Conservation (phyloP, 1,284 basidiomycete species). For the Trichosporon sp. region DNA sequence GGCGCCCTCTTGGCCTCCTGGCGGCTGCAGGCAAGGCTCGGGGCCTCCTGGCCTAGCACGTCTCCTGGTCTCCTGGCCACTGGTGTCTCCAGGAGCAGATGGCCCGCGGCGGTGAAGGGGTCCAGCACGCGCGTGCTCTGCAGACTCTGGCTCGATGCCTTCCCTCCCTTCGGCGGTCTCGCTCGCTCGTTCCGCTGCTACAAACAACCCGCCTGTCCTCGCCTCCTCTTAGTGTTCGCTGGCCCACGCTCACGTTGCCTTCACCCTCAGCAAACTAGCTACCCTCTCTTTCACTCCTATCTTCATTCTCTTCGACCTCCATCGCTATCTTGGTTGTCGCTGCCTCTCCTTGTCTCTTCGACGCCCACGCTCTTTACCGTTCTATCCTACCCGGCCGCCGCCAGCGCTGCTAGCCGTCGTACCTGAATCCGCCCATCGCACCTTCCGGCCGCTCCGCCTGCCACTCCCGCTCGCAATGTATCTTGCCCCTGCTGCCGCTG, state of each 20-base stretch:
- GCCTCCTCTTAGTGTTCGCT: neutral
- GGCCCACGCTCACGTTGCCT: neutral
- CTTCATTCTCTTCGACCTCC: neutral
- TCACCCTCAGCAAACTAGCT: neutral
- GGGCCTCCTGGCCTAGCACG: neutral
- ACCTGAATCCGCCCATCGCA: neutral
- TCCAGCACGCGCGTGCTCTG: neutral
- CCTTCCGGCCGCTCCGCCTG: neutral
- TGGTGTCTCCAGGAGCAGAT: neutral
- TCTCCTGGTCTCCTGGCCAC: neutral
- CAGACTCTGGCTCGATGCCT: neutral
- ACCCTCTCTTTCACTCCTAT: neutral
- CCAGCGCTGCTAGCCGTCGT: neutral
- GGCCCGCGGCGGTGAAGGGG: neutral
- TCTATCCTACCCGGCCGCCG: neutral
- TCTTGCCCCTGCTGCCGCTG: conserved; percentile 8
- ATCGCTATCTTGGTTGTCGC: neutral
- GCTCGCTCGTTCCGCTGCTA: neutral
- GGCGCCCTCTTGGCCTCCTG: neutral
- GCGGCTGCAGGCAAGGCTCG: neutral
- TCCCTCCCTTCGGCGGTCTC: neutral
- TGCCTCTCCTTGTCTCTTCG: neutral
- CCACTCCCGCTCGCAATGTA: neutral
- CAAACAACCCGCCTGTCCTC: neutral
- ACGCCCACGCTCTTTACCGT: conserved; percentile 1